Percentiles rank a stretch among this genome's conserved stretches.
Conservation (phyloP, 2,329 filamentous ascomycete genomes). For the Gaeumannomyces tritici region DNA sequence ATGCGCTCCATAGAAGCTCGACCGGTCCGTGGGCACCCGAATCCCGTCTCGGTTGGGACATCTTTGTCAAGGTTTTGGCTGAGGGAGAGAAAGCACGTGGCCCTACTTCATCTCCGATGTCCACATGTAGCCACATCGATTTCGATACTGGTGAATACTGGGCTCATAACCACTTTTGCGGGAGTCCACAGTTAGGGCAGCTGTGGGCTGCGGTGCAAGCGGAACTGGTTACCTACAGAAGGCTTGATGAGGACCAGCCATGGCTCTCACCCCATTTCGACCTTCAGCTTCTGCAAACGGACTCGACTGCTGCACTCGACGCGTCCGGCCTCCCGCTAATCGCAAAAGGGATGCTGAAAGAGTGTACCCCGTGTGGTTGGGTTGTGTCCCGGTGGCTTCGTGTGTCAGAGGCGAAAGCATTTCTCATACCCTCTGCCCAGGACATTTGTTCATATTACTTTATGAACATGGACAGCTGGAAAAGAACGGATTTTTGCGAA, state of each 20-base stretch:
- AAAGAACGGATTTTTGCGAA: not conserved
- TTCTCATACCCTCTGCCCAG: not conserved
- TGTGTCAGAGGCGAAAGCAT: too few relatives aligned
- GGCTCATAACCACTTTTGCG: not conserved
- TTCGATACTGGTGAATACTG: too few relatives aligned
- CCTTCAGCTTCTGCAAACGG: not conserved
- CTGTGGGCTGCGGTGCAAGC: conserved; percentile 5
- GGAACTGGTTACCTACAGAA: conserved; percentile 4
- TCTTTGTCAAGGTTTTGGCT: not conserved
- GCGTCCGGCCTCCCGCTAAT: not conserved
- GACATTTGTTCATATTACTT: conserved; percentile 1
- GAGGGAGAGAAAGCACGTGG: too few relatives aligned
- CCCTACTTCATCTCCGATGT: too few relatives aligned
- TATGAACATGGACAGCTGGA: conserved; percentile 5
- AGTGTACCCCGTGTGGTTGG: not conserved
- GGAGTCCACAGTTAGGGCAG: not conserved
- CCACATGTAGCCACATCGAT: too few relatives aligned
- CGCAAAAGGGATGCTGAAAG: not conserved
- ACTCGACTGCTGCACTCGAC: not conserved
- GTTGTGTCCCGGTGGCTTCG: too few relatives aligned
- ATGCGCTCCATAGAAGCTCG: not conserved
- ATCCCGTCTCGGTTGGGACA: not conserved
- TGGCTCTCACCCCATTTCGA: conserved; percentile 3
- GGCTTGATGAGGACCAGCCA: not conserved
- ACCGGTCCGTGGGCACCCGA: not conserved